Evolutionary conservation across 257 asterid species (phyloP).

Genomic region (Solanum raphanifolium): DNA sequence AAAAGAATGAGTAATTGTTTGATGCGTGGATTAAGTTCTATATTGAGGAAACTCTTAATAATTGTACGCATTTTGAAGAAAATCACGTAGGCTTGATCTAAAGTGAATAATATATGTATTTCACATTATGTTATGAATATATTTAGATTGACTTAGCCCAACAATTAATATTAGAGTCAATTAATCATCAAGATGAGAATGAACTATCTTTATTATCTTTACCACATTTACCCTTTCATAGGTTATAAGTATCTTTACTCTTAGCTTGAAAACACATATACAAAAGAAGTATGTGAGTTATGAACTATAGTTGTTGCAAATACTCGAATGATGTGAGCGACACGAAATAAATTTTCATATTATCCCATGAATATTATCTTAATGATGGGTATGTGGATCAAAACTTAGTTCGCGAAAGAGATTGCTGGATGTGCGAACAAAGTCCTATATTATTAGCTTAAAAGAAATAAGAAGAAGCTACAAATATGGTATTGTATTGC

Average conservation of each 20-base stretch:
- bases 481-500: no score
- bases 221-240: not conserved
- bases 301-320: not conserved
- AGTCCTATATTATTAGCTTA: not conserved
- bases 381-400: not conserved
- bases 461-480: not conserved
- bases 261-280: not conserved
- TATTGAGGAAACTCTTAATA: not conserved
- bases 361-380: not conserved
- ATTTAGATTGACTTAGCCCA: not conserved
- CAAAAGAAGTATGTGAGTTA: not conserved
- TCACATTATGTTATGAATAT: not conserved
- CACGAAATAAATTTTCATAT: not conserved
- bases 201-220: no score
- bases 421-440: not conserved
- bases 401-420: not conserved
- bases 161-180: not conserved
- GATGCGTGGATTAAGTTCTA: no score
- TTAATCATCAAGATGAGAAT: not conserved
- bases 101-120: not conserved
- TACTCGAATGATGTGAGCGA: not conserved
- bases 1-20: not conserved
- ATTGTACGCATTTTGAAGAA: not conserved
- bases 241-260: not conserved
- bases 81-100: not conserved